Percentiles rank a stretch among this genome's conserved stretches.
Conservation (phyloP, 345 rosid species). For the Arabidopsis thaliana region DNA sequence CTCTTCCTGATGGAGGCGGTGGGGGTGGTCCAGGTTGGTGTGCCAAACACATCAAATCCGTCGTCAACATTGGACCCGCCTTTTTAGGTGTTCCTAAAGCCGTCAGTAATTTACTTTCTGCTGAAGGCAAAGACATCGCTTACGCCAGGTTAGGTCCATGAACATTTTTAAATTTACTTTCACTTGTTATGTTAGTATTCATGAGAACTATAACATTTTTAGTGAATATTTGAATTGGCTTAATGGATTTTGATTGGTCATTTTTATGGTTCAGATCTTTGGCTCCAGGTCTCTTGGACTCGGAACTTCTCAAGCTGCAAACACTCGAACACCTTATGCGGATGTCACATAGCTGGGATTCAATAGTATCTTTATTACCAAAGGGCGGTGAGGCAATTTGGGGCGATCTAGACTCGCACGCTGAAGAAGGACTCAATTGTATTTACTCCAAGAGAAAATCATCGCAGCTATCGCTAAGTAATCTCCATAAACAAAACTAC, state of each 20-base stretch:
- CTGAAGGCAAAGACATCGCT: conserved; percentile 65
- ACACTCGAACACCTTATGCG: conserved; percentile 63
- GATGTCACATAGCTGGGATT: conserved; percentile 80
- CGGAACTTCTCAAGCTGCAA: conserved; percentile 62
- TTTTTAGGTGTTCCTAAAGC: conserved; percentile 77
- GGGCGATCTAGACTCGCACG: conserved; percentile 70
- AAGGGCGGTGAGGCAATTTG: conserved; percentile 83
- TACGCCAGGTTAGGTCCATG: conserved; percentile 50
- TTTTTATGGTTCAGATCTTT: conserved; percentile 52
- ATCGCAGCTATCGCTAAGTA: conserved; percentile 28
- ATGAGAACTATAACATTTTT: not conserved
- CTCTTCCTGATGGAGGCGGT: conserved; percentile 64
- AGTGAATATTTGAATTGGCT: not conserved
- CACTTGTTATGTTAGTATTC: conserved; percentile 2
- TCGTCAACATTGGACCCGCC: conserved; percentile 70
- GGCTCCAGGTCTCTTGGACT: conserved; percentile 58
- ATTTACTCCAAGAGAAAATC: conserved; percentile 47
- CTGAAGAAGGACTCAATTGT: conserved; percentile 59
- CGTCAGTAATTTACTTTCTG: conserved; percentile 60
- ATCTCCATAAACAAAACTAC: conserved; percentile 41
- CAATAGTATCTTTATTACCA: conserved; percentile 65
- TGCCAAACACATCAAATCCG: conserved; percentile 67
- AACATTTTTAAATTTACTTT: not conserved
- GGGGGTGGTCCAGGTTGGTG: conserved; percentile 78
- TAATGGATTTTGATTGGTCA: not conserved